phyloP scores from a whole-genome alignment of 352 stramenopile species.

The Globisporangium parvum region DNA sequence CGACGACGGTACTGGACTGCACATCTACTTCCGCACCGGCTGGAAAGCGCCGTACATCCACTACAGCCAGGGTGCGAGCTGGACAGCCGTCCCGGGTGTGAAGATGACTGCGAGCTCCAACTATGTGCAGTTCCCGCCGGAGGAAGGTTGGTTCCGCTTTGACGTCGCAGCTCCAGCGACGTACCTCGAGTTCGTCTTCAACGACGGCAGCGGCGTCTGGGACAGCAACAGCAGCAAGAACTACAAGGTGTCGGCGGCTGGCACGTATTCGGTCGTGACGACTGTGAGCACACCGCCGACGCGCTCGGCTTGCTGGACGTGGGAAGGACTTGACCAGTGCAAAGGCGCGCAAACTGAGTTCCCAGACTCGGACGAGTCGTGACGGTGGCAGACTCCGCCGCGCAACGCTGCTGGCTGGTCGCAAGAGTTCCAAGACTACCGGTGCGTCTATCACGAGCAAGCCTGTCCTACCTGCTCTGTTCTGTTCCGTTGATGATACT shows the following conservation, averaged over 20 bases:
- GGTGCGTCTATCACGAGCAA: too few species aligned
- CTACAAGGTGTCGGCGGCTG: constrained; percentile 13
- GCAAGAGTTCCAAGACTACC: constrained; percentile 37
- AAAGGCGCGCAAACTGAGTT: constrained; percentile 5
- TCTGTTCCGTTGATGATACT: too few species aligned
- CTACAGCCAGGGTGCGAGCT: too few species aligned
- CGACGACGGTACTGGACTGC: constrained; percentile 23
- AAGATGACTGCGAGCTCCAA: constrained; percentile 29
- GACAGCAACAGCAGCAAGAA: constrained; percentile 14
- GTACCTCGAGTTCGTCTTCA: constrained; percentile 32
- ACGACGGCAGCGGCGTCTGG: constrained; percentile 28
- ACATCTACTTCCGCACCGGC: too few species aligned
- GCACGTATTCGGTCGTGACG: constrained; percentile 20
- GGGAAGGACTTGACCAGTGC: constrained; percentile 35
- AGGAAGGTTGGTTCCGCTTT: constrained; percentile 38
- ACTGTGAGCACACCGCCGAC: constrained; percentile 24
- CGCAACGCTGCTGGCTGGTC: constrained; percentile 27
- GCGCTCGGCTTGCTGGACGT: too few species aligned
- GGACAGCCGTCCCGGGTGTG: too few species aligned
- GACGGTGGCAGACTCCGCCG: constrained; percentile 45
- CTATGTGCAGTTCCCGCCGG: constrained; percentile 21
- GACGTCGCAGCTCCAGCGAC: constrained; percentile 17
- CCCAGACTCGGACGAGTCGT: constrained; percentile 18
- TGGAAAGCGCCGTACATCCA: too few species aligned
- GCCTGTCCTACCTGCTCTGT: too few species aligned